phyloP scores from a whole-genome alignment of 2,329 filamentous ascomycete genomes.

The Exserohilum rostratum region DNA sequence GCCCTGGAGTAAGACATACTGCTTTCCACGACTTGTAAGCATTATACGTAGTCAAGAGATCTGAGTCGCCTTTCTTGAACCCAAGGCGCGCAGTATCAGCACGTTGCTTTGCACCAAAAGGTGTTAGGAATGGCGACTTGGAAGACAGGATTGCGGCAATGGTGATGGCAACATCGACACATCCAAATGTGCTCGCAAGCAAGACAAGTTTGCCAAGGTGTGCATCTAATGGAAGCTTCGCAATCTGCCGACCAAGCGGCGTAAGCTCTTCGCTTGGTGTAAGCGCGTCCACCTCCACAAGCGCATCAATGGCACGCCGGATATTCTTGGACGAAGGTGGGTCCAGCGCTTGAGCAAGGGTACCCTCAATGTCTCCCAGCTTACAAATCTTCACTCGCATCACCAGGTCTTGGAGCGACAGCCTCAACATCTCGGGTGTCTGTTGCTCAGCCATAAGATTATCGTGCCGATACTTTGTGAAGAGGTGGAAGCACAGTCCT shows the following conservation, averaged over 20 bases:
- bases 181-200: constrained; percentile 84
- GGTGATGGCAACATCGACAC: constrained; percentile 88
- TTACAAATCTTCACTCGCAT: constrained; percentile 98
- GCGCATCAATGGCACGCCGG: constrained; percentile 85
- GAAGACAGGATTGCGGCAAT: constrained; percentile 92
- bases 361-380: constrained; percentile 89
- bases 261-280: constrained; percentile 84
- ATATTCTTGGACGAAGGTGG: constrained; percentile 92
- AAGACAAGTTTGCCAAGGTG: constrained; percentile 94
- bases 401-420: constrained; percentile 92
- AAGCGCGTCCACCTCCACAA: constrained; percentile 90
- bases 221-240: constrained; percentile 87
- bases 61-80: constrained; percentile 86
- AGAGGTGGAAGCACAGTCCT: constrained; percentile 93
- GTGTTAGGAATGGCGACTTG: constrained; percentile 89
- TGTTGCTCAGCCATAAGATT: constrained; percentile 85
- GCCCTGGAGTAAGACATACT: constrained; percentile 71
- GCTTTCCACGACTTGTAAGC: constrained; percentile 90
- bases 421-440: constrained; percentile 91
- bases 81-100: constrained; percentile 78
- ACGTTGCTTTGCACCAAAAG: constrained; percentile 81
- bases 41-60: constrained; percentile 91
- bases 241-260: constrained; percentile 82
- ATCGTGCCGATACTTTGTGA: constrained; percentile 89
- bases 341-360: constrained; percentile 84